Base-by-base conservation (phyloP, 345 rosid genomes). In the Psidium friedrichsthalianum region DNA sequence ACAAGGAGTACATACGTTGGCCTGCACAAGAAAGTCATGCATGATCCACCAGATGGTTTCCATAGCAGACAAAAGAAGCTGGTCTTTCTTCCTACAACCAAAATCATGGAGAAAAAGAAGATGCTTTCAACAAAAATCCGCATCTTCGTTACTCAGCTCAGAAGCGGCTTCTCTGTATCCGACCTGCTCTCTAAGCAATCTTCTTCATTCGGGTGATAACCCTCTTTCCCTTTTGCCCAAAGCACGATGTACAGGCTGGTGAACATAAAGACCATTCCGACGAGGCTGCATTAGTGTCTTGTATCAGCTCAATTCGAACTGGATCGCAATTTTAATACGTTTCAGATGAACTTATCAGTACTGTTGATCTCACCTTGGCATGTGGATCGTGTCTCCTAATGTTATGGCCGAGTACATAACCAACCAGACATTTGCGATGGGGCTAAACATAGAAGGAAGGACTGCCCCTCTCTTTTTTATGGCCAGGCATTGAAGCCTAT, bases 201-300 rank as follows among this genome's bases (percentile, higher is more conserved):
- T 53, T 88, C 90, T 2, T 27, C 86, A 40, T 83, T 57, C 7
- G 85, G 76, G 88, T 83, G 47, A 42, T 52, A 88, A 13, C 84
- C 87, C 91, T 94, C 99, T 92, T 95, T 98, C 64, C 95, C 92
- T 91, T 98, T 98, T 5, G 97, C 96, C 99, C 99, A 98, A 14
- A 98, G 90, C 87, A 98, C 95, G 27, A 91, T 87, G 88, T 98
- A 96, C 27, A 95, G 92, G 51, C 99, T 98, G 4, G 87, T 56
- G 86, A 98, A 95, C 98, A 98, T 95, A 69, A 95, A 84, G 83
- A 90, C 86, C 99, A 98, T 98, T 10, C 98, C 97, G 2, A 91
- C 95, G 52, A 94, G 85, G 89, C 97, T 98, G 99, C 92, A 88
- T 27, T 5, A 69, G 80, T 6, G 1, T 47, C 47, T 10, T 36